Evolutionary conservation across 495 filamentous ascomycete species (phyloP).

Genomic region (Bathelium albidoporum): DNA sequence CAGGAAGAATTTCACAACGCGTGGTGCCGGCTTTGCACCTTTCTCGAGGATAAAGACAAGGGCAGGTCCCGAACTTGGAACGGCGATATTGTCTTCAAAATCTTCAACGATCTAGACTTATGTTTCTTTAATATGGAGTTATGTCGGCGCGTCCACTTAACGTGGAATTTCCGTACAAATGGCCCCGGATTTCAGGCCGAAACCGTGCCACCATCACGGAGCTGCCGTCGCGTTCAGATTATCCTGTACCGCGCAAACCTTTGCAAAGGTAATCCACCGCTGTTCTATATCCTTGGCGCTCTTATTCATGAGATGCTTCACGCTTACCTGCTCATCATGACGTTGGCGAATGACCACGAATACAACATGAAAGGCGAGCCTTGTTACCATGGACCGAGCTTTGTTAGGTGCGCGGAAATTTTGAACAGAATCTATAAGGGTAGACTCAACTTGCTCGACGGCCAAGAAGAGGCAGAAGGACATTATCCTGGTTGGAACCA

Average conservation of each 20-base stretch:
- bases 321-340: background rate
- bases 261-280: background rate
- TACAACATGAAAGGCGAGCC: background rate
- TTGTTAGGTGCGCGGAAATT: background rate
- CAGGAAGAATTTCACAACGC: background rate
- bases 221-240: background rate
- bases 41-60: background rate
- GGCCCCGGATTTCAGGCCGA: background rate
- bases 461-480: background rate
- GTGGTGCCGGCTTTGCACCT: background rate
- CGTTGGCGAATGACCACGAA: background rate
- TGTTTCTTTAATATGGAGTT: slow-evolving; percentile 4
- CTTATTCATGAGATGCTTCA: background rate
- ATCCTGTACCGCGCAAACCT: background rate
- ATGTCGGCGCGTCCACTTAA: background rate
- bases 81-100: slow-evolving; percentile 2
- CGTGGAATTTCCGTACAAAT: background rate
- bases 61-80: background rate
- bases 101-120: slow-evolving; percentile 5
- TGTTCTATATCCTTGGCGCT: background rate
- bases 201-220: background rate
- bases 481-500: background rate
- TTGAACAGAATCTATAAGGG: background rate
- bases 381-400: background rate
- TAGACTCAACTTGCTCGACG: background rate